Evolutionary conservation across 345 rosid genomes (phyloP), one percentile per base, ranked within the genome.

Genomic region (Salix brachista): DNA sequence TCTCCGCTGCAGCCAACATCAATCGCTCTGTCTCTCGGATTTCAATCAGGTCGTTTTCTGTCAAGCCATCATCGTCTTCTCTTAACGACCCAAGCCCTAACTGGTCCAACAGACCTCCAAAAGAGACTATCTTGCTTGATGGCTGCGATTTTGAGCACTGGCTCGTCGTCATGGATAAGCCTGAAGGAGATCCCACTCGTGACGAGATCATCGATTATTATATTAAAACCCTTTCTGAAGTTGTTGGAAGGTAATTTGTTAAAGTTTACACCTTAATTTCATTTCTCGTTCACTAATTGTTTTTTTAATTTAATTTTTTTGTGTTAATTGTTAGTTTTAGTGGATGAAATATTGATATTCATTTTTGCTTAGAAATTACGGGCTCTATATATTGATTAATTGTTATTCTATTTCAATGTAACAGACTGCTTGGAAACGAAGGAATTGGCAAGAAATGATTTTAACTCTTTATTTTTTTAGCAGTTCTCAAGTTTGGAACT

Each of bases 131-230:
- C 58, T 78, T 96, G 84, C 91, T 96, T 61, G 98, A 93, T 74
- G 94, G 99, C 0, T 93, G 97, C 76, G 99, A 96, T 83, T 96
- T 93, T 50, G 89, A 96, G 67, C 99, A 96, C 79, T 93, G 98
- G 98, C 97, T 96, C 32, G 89, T 96, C 13, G 97, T 96, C 8
- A 58, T 93, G 91, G 97, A 91, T 25, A 80, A 80, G 66, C 98
- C 91, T 3, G 85, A 85, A 70, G 94, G 87, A 9, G 87, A 88
- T 4, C 89, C 85, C 19, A 91, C 98, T 3, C 86, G 98, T 78
- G 99, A 96, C 52, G 98, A 96, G 60, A 93, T 96, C 50, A 92
- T 96, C 17, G 92, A 93, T 62, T 48, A 70, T 65, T 93, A 93
- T 62, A 91, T 87, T 83, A 96, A 92, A 84, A 90, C 86, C 80